phyloP scores from a whole-genome alignment of 2,329 filamentous ascomycete genomes.

The Penicillium sp. region DNA sequence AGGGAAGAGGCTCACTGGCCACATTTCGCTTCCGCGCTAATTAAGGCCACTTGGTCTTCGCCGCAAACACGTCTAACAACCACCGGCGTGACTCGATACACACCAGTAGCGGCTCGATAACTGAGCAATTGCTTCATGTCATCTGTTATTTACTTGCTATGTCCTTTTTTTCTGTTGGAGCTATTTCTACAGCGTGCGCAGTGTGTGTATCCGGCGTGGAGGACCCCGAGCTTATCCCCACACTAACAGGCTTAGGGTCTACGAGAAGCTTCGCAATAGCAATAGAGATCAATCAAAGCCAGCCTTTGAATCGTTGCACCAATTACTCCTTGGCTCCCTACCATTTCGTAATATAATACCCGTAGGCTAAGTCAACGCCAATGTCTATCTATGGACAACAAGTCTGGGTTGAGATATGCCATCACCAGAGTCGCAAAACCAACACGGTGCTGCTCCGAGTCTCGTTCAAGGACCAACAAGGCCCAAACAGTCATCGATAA shows the following conservation, averaged over 20 bases:
- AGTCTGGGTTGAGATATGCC: constrained; percentile 5
- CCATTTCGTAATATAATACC: background rate
- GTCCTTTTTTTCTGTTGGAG: no score
- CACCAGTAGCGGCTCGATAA: background rate
- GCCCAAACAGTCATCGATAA: constrained; percentile 55
- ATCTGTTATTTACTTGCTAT: background rate
- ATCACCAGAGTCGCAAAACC: constrained; percentile 2
- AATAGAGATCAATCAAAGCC: background rate
- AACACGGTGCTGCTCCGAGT: background rate
- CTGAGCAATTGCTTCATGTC: background rate
- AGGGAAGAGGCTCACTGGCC: constrained; percentile 33
- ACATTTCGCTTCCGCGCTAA: constrained; percentile 38
- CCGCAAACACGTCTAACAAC: constrained; percentile 12
- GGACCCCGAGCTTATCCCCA: constrained; percentile 18
- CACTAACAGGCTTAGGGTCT: constrained; percentile 10
- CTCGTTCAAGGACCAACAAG: constrained; percentile 41
- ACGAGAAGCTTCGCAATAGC: background rate
- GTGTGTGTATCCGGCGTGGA: constrained; percentile 11
- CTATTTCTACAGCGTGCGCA: background rate
- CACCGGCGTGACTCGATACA: constrained; percentile 13
- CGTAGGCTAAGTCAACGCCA: background rate
- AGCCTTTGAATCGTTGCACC: background rate
- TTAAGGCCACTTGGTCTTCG: constrained; percentile 40
- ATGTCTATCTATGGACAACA: constrained; percentile 9
- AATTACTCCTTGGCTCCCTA: background rate